Conservation (phyloP, 805 yeast genomes). For the Cyberlindnera mississippiensis region DNA sequence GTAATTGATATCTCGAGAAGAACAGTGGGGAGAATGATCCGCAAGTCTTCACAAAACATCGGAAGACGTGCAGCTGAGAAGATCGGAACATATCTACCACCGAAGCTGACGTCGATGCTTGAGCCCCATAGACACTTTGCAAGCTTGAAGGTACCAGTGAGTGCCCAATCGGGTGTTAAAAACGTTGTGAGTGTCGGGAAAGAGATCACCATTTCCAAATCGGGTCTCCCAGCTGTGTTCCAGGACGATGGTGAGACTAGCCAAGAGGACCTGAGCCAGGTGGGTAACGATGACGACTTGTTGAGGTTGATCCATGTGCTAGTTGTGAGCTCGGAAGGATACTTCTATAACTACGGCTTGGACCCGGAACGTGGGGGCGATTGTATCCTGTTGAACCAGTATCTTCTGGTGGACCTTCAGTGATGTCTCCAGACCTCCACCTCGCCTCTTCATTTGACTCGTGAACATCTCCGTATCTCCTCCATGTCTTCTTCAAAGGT, state of each 20-base stretch:
- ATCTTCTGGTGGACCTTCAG: conserved; percentile 38
- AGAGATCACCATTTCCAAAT: conserved; percentile 23
- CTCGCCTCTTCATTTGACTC: too few relatives aligned
- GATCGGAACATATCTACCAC: conserved; percentile 84
- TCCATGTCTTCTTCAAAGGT: too few relatives aligned
- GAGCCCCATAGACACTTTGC: conserved; percentile 95
- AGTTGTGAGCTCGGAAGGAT: conserved; percentile 80
- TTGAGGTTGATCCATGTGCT: conserved; percentile 42
- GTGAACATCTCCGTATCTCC: too few relatives aligned
- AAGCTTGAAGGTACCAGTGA: conserved; percentile 72
- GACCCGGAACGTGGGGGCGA: conserved; percentile 93
- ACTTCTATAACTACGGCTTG: conserved; percentile 72
- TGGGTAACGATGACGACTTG: conserved; percentile 26
- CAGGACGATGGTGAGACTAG: conserved; percentile 2
- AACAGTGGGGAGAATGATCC: conserved; percentile 68
- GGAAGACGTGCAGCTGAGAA: conserved; percentile 83
- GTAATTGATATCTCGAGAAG: conserved; percentile 65
- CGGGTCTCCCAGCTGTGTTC: conserved; percentile 24
- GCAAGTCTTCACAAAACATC: conserved; percentile 72
- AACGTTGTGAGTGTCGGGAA: conserved; percentile 47
- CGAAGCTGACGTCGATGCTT: conserved; percentile 72
- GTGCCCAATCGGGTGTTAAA: conserved; percentile 42
- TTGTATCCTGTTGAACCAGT: conserved; percentile 74
- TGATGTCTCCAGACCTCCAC: too few relatives aligned
- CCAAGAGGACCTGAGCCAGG: not conserved